phyloP scores from a whole-genome alignment of 805 yeast genomes.

The Myxozyma neotropica region DNA sequence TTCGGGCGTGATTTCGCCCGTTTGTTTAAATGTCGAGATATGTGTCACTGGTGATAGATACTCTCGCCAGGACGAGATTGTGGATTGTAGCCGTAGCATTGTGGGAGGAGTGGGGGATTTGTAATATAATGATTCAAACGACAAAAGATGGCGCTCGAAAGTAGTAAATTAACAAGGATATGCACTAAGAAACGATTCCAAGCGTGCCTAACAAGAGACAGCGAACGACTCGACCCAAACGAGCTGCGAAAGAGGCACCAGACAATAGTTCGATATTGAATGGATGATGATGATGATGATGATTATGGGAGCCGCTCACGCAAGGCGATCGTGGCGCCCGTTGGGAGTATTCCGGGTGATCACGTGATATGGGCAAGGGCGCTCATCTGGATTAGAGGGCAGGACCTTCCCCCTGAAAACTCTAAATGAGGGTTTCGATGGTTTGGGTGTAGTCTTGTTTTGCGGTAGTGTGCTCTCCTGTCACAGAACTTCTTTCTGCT shows the following conservation, averaged over 20 bases:
- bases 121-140: not conserved
- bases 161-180: no score
- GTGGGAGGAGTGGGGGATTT: not conserved
- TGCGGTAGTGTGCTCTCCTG: no score
- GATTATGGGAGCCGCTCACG: no score
- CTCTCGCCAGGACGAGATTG: conserved; percentile 82
- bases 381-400: no score
- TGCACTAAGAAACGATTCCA: no score
- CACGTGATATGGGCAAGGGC: not conserved
- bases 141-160: no score
- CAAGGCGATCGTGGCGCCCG: not conserved
- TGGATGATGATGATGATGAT: no score
- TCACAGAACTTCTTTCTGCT: not conserved
- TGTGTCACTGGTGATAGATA: conserved; percentile 89
- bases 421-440: not conserved
- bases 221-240: no score
- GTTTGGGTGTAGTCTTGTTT: no score
- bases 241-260: no score
- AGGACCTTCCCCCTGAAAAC: conserved; percentile 2
- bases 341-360: not conserved
- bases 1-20: conserved; percentile 94
- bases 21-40: conserved; percentile 76
- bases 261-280: no score
- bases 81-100: conserved; percentile 62
- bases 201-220: no score